Evolutionary conservation across 2,329 filamentous ascomycete genomes (phyloP).

Genomic region (Alternaria consortialis): DNA sequence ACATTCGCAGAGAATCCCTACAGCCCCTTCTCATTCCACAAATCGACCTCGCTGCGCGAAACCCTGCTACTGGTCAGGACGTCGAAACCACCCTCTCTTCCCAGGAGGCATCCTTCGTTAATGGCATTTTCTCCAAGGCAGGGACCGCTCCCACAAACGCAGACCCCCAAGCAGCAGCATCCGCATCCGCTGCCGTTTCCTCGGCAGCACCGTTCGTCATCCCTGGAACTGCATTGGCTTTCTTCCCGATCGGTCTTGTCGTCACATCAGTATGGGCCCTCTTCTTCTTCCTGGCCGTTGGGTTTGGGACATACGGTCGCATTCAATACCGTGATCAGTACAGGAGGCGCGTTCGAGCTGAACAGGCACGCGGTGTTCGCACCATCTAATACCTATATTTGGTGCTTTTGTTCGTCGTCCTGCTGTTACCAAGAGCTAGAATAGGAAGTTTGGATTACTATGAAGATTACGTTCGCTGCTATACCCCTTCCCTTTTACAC

Average conservation of each 20-base stretch:
- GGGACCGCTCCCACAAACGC: constrained; percentile 58
- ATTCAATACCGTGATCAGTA: constrained; percentile 73
- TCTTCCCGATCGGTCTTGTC: constrained; percentile 75
- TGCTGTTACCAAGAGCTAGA: constrained; percentile 3
- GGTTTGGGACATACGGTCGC: constrained; percentile 71
- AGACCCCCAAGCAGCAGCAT: constrained; percentile 54
- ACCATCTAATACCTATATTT: constrained; percentile 42
- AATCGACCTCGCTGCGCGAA: constrained; percentile 71
- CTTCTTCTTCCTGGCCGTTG: constrained; percentile 63
- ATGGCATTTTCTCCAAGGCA: constrained; percentile 72
- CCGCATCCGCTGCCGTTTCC: constrained; percentile 53
- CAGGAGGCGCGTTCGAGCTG: constrained; percentile 60
- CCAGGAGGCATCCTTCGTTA: constrained; percentile 75
- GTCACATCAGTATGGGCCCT: constrained; percentile 70
- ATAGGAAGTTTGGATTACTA: constrained; percentile 7
- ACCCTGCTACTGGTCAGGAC: constrained; percentile 55
- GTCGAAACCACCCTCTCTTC: constrained; percentile 72
- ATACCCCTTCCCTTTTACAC: constrained; percentile 28
- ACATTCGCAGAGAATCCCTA: constrained; percentile 60
- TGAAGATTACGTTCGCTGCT: constrained; percentile 28
- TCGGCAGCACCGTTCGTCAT: constrained; percentile 67
- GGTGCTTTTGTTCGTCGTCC: neutral
- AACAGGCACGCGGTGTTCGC: constrained; percentile 41
- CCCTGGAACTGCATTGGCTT: constrained; percentile 72
- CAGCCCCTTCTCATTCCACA: constrained; percentile 72